Conservation (phyloP, 257 asterid species). For the Salvia rosmarinus region DNA sequence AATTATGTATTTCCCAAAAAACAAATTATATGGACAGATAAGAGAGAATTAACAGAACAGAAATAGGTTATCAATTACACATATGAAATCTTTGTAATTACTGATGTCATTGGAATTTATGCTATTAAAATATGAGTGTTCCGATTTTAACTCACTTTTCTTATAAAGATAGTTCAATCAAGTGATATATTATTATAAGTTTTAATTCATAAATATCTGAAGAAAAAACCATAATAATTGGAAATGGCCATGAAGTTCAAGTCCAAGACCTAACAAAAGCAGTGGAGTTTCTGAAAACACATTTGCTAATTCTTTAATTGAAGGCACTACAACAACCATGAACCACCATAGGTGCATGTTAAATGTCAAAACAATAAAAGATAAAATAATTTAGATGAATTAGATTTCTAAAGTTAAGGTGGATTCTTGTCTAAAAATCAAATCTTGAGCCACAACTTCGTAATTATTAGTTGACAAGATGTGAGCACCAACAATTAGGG, state of each 20-base stretch:
- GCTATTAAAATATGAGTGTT: too few relatives aligned
- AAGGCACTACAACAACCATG: slow-evolving; percentile 1
- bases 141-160: too few relatives aligned
- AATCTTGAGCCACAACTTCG: not conserved
- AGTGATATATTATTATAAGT: not conserved
- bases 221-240: not conserved
- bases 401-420: not conserved
- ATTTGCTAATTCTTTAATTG: not conserved
- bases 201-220: not conserved
- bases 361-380: too few relatives aligned
- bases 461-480: slow-evolving; percentile 11
- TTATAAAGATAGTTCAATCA: too few relatives aligned
- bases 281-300: not conserved
- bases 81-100: too few relatives aligned
- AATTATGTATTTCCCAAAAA: too few relatives aligned
- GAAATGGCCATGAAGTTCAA: slow-evolving; percentile 3
- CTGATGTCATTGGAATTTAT: too few relatives aligned
- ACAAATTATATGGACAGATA: too few relatives aligned
- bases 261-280: not conserved
- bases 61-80: too few relatives aligned
- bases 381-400: not conserved
- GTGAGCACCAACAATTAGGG: slow-evolving; percentile 7
- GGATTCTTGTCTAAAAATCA: slow-evolving; percentile 4
- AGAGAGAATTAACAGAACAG: too few relatives aligned
- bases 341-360: too few relatives aligned